phyloP scores from a whole-genome alignment of 257 asterid genomes.

The Lavandula angustifolia region DNA sequence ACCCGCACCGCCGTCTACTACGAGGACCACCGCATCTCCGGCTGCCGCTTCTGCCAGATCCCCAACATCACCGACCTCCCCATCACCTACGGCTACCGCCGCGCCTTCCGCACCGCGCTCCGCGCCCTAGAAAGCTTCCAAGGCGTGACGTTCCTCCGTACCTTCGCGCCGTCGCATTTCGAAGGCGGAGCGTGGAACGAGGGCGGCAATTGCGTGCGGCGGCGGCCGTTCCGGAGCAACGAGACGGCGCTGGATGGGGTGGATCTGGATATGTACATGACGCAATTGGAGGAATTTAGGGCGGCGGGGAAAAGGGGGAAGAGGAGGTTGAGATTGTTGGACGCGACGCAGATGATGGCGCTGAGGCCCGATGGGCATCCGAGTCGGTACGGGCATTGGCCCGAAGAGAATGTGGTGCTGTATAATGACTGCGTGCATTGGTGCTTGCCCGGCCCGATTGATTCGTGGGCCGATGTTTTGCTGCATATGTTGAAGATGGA shows the following conservation, averaged over 20 bases:
- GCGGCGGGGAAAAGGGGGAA: conserved; percentile 36
- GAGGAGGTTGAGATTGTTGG: conserved; percentile 49
- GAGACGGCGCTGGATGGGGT: conserved; percentile 48
- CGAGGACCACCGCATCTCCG: conserved; percentile 35
- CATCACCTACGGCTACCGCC: conserved; percentile 41
- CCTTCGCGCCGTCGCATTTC: conserved; percentile 64
- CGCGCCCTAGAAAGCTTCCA: conserved; percentile 26
- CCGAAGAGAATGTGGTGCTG: conserved; percentile 47
- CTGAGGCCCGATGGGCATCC: conserved; percentile 78
- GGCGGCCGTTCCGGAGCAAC: conserved; percentile 42
- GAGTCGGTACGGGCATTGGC: conserved; percentile 62
- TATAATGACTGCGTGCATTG: conserved; percentile 54
- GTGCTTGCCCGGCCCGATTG: conserved; percentile 63
- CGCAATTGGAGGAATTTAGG: conserved; percentile 55
- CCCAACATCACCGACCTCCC: conserved; percentile 42
- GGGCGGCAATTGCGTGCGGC: conserved; percentile 59
- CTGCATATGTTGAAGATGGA: conserved; percentile 60
- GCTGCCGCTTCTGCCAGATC: conserved; percentile 53
- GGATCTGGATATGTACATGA: conserved; percentile 43
- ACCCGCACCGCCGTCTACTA: conserved; percentile 48
- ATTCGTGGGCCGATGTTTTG: conserved; percentile 62
- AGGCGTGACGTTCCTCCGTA: conserved; percentile 45
- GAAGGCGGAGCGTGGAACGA: conserved; percentile 57
- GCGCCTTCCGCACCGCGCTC: conserved; percentile 49
- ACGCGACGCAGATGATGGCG: conserved; percentile 51